A percentile compares a stretch with the other conserved stretches of the same genome.
Evolutionary conservation across 176 grass and related monocot species (phyloP).

Genomic region (Triticum monococcum): DNA sequence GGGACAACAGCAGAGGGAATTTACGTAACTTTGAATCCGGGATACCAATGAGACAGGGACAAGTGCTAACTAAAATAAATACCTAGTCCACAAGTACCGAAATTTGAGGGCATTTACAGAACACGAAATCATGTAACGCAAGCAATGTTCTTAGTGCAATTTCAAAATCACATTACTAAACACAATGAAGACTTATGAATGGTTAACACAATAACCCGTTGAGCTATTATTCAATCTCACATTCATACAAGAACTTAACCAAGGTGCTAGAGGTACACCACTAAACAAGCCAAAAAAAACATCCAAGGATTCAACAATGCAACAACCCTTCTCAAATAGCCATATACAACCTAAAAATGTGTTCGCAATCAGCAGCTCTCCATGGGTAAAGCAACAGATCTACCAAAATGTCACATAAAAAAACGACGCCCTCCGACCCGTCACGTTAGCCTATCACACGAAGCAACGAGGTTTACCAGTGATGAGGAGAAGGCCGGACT

Average conservation of each 20-base stretch:
- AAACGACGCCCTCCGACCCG: not conserved
- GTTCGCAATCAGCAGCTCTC: not conserved
- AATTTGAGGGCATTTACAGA: not conserved
- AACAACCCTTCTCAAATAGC: too few species aligned
- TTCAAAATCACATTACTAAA: not conserved
- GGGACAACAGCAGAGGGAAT: not conserved
- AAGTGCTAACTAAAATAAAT: not conserved
- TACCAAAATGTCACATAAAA: not conserved
- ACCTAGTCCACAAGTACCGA: not conserved
- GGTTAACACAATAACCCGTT: not conserved
- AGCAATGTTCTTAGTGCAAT: not conserved
- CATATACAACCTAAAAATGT: not conserved
- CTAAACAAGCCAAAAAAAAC: not conserved
- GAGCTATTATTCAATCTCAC: not conserved
- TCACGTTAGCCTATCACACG: not conserved
- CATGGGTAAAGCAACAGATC: not conserved
- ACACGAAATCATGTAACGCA: not conserved
- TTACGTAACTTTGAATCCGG: not conserved
- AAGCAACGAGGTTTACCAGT: constrained; percentile 47
- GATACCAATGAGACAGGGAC: not conserved
- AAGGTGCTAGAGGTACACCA: too few species aligned
- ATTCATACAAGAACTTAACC: not conserved
- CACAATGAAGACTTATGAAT: not conserved
- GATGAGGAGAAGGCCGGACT: constrained; percentile 81
- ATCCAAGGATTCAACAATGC: not conserved